Conservation (phyloP, 305 asterid genomes). For the Plantago lanceolata region DNA sequence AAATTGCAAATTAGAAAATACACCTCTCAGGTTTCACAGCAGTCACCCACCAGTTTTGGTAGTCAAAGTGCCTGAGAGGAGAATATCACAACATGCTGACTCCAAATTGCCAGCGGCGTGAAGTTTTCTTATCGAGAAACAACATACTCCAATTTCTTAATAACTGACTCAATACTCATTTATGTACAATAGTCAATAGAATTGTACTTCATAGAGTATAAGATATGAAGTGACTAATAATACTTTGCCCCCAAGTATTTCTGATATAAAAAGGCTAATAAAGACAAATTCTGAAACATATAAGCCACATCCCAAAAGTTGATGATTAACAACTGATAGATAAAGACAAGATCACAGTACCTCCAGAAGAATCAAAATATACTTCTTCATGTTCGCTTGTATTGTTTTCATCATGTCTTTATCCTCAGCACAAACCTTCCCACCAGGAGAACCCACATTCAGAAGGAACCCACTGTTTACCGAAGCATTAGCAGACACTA, state of each 20-base stretch:
- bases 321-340: slow-evolving; percentile 19
- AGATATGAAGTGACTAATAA: slow-evolving; percentile 6
- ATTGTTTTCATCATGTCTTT: slow-evolving; percentile 89
- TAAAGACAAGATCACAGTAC: slow-evolving; percentile 35
- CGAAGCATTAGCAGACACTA: slow-evolving; percentile 87
- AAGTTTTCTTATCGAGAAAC: slow-evolving; percentile 11
- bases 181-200: background rate
- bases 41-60: slow-evolving; percentile 17
- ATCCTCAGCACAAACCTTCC: slow-evolving; percentile 81
- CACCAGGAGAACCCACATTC: slow-evolving; percentile 95
- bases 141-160: background rate
- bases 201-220: background rate
- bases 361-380: slow-evolving; percentile 89
- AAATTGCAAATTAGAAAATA: slow-evolving; percentile 4
- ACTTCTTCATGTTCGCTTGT: slow-evolving; percentile 78
- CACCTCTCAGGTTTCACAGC: slow-evolving; percentile 15
- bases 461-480: slow-evolving; percentile 90
- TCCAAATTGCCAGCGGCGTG: background rate
- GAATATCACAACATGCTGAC: slow-evolving; percentile 8
- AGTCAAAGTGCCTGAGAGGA: slow-evolving; percentile 12
- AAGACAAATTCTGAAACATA: background rate
- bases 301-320: background rate
- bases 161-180: background rate
- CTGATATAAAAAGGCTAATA: slow-evolving; percentile 5
- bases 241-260: background rate